Base-by-base conservation (phyloP, 164 flowering plant species). In the Cinnamomum micranthum region DNA sequence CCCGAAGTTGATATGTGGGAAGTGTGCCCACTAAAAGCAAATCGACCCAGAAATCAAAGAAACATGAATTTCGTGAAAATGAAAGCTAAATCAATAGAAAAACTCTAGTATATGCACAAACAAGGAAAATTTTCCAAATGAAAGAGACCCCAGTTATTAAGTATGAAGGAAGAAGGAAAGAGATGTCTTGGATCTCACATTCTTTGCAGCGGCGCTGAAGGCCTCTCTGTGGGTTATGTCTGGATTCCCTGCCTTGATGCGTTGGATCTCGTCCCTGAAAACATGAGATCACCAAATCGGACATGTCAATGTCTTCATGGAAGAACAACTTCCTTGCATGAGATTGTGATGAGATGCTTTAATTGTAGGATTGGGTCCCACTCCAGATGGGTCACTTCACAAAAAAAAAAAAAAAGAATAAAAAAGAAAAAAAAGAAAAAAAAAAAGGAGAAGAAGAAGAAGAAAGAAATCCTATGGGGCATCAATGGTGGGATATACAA, bases 161-260 rank as follows among this genome's bases (percentile, higher is more conserved):
- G 47, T 41, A 41, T 41, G 47, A 41, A 41, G 47, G 47, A 41
- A 41, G 10, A 41, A 41, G 47, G 22, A 41, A 74, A n/a, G 27
- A 22, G 13, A 12, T 14, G 73, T 82, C 77, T 86, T 67, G 88
- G 83, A 77, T 80, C 92, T 89, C 82, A 95, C 99, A 79, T 95
- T 95, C 81, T 95, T 95, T 33, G 99, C 99, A 81, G 99, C 99
- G 11, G 99, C 97, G 83, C 99, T 95, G 80, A 95, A 95, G 72
- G 99, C 99, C 77, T 95, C 97, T 75, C 99, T 93, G 89, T 95
- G 99, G 75, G 91, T 90, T 27, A 95, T 95, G 81, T 92, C 97
- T 33, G 98, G 98, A 77, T 95, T 95, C 65, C 87, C 93, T 71
- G 99, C 99, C 84, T 95, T 95, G 87, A 93, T 95, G 51, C 98